Evolutionary conservation across 139 green algal species (phyloP).

Genomic region (Micractinium conductrix): DNA sequence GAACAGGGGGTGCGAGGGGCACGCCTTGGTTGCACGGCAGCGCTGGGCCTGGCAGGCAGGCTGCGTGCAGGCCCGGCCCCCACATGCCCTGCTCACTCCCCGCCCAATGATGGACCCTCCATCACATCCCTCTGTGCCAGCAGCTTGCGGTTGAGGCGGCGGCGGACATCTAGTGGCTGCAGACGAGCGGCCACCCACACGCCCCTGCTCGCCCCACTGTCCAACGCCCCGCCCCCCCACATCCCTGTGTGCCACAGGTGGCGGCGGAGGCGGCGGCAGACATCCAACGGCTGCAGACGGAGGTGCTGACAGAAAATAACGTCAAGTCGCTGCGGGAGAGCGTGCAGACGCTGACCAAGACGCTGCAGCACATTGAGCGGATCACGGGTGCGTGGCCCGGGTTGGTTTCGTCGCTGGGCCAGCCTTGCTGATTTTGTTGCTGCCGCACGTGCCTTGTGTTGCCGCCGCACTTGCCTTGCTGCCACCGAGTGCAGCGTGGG

Average conservation of each 20-base stretch:
- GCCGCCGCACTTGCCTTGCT: no score
- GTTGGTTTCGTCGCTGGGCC: no score
- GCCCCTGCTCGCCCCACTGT: no score
- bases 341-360: slow-evolving; percentile 81
- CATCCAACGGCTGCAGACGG: slow-evolving; percentile 87
- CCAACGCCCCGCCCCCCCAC: neutral
- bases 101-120: neutral
- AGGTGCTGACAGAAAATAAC: slow-evolving; percentile 94
- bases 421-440: no score
- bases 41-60: neutral
- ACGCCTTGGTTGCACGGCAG: no score
- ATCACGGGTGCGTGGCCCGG: slow-evolving; percentile 52
- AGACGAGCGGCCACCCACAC: no score
- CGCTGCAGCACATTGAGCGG: slow-evolving; percentile 81
- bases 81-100: neutral
- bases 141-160: no score
- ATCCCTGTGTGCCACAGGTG: slow-evolving; percentile 32
- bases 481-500: no score
- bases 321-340: slow-evolving; percentile 78
- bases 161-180: no score
- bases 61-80: neutral
- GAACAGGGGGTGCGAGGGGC: no score
- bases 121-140: no score
- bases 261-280: slow-evolving; percentile 81
- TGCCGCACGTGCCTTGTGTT: no score